phyloP scores from a whole-genome alignment of 2,329 filamentous ascomycete genomes.

The Cladosporium sphaerospermum region DNA sequence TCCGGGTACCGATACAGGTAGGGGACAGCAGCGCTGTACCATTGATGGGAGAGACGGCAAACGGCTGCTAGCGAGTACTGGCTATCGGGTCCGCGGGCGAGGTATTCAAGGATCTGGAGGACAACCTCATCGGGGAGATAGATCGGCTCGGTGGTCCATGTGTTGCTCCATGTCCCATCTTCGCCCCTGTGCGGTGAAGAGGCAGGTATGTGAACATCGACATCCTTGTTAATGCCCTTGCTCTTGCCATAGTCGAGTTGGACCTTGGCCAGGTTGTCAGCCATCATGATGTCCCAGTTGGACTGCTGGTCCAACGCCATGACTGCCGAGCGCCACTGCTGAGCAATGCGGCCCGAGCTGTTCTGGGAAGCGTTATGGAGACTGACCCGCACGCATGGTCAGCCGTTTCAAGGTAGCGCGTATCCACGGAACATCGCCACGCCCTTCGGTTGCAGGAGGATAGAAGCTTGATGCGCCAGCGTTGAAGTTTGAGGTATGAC shows the following conservation, averaged over 20 bases:
- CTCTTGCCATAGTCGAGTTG: slow-evolving; percentile 13
- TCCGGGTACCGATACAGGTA: slow-evolving; percentile 49
- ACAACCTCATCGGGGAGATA: slow-evolving; percentile 52
- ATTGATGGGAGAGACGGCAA: slow-evolving; percentile 49
- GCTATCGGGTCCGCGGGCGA: slow-evolving; percentile 32
- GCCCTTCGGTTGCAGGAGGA: not conserved
- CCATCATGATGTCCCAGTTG: slow-evolving; percentile 33
- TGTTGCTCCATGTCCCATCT: slow-evolving; percentile 2
- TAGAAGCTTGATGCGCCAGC: not conserved
- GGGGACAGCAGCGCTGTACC: slow-evolving; percentile 49
- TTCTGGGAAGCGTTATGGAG: not conserved
- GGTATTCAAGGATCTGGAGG: slow-evolving; percentile 42
- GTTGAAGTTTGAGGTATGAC: slow-evolving; percentile 1
- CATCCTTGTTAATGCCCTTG: not conserved
- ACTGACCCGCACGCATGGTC: not conserved
- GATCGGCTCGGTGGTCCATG: slow-evolving; percentile 21
- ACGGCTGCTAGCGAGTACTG: slow-evolving; percentile 47
- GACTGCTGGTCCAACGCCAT: slow-evolving; percentile 32
- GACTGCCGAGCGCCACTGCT: not conserved
- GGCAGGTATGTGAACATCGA: not conserved
- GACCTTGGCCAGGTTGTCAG: slow-evolving; percentile 27
- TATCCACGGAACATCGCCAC: not conserved
- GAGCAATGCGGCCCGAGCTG: not conserved
- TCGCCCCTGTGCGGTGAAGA: not conserved
- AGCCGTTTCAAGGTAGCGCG: not conserved